Evolutionary conservation across 2,329 filamentous ascomycete genomes (phyloP).

Genomic region (Aspergillus brunneoviolaceus): DNA sequence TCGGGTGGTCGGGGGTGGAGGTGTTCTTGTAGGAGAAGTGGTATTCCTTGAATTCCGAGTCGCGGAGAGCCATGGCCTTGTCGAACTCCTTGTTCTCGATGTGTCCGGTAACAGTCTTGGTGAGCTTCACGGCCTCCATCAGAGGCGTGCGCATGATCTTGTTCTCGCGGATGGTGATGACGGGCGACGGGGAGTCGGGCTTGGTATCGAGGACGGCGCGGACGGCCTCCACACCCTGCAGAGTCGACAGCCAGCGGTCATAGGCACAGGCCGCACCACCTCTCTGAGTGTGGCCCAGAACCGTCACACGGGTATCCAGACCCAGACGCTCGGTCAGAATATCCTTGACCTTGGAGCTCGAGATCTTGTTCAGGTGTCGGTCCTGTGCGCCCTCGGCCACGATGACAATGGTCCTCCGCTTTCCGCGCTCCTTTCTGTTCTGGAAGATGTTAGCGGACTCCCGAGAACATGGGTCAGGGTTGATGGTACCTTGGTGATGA

Average conservation of each 20-base stretch:
- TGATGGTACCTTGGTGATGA: conserved; percentile 64
- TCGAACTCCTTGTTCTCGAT: conserved; percentile 86
- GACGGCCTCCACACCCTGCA: conserved; percentile 93
- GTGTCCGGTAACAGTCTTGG: conserved; percentile 76
- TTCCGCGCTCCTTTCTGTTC: conserved; percentile 78
- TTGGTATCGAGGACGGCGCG: conserved; percentile 86
- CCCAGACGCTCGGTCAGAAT: conserved; percentile 78
- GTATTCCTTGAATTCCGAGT: conserved; percentile 92
- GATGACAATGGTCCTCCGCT: conserved; percentile 97
- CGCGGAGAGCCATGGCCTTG: conserved; percentile 80
- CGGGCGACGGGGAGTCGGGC: conserved; percentile 84
- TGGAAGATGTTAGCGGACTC: conserved; percentile 36
- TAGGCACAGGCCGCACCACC: conserved; percentile 91
- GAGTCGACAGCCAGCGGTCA: conserved; percentile 86
- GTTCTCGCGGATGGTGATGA: conserved; percentile 97
- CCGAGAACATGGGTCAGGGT: background rate
- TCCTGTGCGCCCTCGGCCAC: conserved; percentile 94
- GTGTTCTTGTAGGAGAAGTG: conserved; percentile 89
- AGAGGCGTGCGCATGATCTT: conserved; percentile 90
- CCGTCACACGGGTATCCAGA: conserved; percentile 91
- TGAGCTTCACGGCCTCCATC: conserved; percentile 83
- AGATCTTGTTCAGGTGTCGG: conserved; percentile 78
- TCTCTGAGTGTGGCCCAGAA: conserved; percentile 94
- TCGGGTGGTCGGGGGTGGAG: conserved; percentile 74
- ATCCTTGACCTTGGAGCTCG: conserved; percentile 76